Conservation (phyloP, 805 yeast species). For the Teunomyces pallodes region DNA sequence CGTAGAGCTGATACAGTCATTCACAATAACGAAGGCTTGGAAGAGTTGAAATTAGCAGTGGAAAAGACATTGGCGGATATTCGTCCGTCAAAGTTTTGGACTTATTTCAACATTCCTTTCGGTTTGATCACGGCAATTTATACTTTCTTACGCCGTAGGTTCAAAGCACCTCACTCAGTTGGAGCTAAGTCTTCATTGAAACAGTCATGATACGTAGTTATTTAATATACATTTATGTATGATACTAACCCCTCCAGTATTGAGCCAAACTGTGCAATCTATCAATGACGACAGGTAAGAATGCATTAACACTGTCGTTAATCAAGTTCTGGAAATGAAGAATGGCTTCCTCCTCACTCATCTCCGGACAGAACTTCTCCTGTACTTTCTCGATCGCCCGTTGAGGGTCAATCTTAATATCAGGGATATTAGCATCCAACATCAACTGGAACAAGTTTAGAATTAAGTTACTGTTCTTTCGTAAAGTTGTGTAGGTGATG, state of each 20-base stretch:
- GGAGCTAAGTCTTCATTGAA: background rate
- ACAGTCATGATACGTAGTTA: background rate
- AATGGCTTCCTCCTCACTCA: conserved; percentile 95
- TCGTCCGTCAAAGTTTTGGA: conserved; percentile 28
- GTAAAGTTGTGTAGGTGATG: conserved; percentile 84
- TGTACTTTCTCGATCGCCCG: conserved; percentile 88
- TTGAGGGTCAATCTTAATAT: conserved; percentile 76
- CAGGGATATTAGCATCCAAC: conserved; percentile 93
- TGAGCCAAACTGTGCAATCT: conserved; percentile 94
- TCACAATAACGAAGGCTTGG: conserved; percentile 49
- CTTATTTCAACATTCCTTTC: conserved; percentile 11
- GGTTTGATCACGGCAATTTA: conserved; percentile 11
- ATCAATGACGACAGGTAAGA: conserved; percentile 92
- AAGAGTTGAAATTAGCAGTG: conserved; percentile 20
- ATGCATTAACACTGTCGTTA: conserved; percentile 90
- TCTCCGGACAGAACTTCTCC: conserved; percentile 88
- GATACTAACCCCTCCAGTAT: conserved; percentile 81
- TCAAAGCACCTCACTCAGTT: background rate
- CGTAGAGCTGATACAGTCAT: conserved; percentile 63
- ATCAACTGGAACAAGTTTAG: conserved; percentile 88
- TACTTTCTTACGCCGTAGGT: conserved; percentile 6
- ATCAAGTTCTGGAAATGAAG: conserved; percentile 91
- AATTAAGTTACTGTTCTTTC: conserved; percentile 87
- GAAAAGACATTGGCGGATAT: conserved; percentile 22
- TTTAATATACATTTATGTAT: background rate